Evolutionary conservation across 495 filamentous ascomycete genomes (phyloP).

Genomic region (Aspergillus sparsus): DNA sequence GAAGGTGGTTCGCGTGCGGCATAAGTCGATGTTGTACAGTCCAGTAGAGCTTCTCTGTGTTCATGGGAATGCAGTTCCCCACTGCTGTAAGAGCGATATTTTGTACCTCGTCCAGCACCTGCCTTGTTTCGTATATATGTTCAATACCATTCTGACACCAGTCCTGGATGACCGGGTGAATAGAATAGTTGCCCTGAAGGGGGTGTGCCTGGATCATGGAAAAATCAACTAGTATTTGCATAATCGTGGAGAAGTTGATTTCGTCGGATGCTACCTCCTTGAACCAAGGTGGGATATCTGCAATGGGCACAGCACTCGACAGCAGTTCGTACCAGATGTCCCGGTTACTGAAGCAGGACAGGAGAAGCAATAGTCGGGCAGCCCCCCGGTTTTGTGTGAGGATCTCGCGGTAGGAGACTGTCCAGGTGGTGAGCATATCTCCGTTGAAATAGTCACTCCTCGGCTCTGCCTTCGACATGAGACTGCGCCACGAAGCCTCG

Average conservation of each 20-base stretch:
- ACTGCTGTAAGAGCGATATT: too few relatives aligned
- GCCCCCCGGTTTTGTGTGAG: slow-evolving; percentile 32
- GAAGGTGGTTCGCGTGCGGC: too few relatives aligned
- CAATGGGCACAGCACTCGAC: slow-evolving; percentile 12
- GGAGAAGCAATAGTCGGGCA: slow-evolving; percentile 44
- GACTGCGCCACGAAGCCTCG: background rate
- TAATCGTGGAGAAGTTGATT: slow-evolving; percentile 29
- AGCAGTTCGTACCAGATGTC: slow-evolving; percentile 54
- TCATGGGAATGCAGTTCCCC: too few relatives aligned
- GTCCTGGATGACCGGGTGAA: slow-evolving; percentile 40
- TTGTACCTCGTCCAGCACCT: too few relatives aligned
- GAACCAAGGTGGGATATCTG: slow-evolving; percentile 31
- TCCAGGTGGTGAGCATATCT: slow-evolving; percentile 47
- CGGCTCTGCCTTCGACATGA: slow-evolving; percentile 23
- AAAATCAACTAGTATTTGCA: slow-evolving; percentile 35
- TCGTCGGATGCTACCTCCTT: slow-evolving; percentile 25
- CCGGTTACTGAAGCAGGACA: slow-evolving; percentile 50
- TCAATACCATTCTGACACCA: slow-evolving; percentile 25
- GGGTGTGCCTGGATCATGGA: slow-evolving; percentile 31
- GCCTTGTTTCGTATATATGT: too few relatives aligned
- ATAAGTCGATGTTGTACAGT: too few relatives aligned
- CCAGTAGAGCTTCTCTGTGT: too few relatives aligned
- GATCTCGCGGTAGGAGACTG: slow-evolving; percentile 44
- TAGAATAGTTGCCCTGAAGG: slow-evolving; percentile 30
- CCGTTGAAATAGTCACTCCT: slow-evolving; percentile 43